phyloP scores from a whole-genome alignment of 106 monocot genomes.

The Cymbidium sinense region DNA sequence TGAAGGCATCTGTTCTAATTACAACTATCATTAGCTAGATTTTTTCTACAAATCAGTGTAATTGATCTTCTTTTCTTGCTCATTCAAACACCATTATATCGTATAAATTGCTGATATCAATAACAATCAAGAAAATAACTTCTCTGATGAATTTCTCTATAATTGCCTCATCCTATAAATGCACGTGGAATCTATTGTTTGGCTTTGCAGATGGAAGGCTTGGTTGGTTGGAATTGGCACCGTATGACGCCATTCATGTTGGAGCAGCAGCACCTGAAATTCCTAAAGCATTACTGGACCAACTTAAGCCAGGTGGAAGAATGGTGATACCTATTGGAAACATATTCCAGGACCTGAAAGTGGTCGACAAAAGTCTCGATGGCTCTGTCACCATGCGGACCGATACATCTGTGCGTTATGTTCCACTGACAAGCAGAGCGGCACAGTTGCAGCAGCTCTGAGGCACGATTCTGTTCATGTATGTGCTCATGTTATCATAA shows the following conservation, averaged over 20 bases:
- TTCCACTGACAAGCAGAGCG: conserved; percentile 64
- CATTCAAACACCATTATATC: too few species aligned
- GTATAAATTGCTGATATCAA: too few species aligned
- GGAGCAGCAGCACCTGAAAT: conserved; percentile 69
- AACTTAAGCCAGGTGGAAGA: conserved; percentile 82
- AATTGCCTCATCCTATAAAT: too few species aligned
- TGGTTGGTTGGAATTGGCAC: conserved; percentile 59
- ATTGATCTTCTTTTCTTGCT: too few species aligned
- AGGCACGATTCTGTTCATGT: too few species aligned
- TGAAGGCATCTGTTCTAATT: too few species aligned
- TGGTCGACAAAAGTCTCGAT: conserved; percentile 65
- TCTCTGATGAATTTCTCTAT: too few species aligned
- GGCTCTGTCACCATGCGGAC: conserved; percentile 43
- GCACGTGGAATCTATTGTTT: background rate
- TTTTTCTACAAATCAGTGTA: too few species aligned
- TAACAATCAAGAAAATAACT: too few species aligned
- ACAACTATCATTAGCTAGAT: too few species aligned
- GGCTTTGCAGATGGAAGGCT: conserved; percentile 57
- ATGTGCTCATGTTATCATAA: too few species aligned
- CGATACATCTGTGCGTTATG: conserved; percentile 72
- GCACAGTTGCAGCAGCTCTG: conserved; percentile 39
- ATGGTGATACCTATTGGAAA: conserved; percentile 85
- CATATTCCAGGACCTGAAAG: conserved; percentile 62
- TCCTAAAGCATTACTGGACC: conserved; percentile 53
- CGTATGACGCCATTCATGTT: conserved; percentile 76